phyloP scores from a whole-genome alignment of 2,329 filamentous ascomycete genomes.

The Calonectria hongkongensis region DNA sequence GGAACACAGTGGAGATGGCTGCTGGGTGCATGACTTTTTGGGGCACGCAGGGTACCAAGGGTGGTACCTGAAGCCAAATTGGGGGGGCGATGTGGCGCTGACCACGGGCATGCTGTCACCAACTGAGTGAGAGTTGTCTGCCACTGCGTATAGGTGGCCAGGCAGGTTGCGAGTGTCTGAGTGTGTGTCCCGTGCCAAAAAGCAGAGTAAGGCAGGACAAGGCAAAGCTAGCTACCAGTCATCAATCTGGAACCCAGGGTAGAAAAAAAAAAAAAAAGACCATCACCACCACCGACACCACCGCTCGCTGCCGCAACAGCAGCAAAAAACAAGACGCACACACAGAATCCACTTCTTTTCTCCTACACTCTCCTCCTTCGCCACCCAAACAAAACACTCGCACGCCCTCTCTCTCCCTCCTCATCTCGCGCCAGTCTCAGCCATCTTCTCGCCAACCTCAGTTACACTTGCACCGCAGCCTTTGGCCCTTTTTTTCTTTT shows the following conservation, averaged over 20 bases:
- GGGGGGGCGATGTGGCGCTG: slow-evolving; percentile 15
- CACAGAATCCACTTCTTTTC: slow-evolving; percentile 28
- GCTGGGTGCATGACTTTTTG: slow-evolving; percentile 20
- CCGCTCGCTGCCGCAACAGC: slow-evolving; percentile 7
- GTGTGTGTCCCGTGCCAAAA: slow-evolving; percentile 22
- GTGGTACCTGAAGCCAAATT: slow-evolving; percentile 15
- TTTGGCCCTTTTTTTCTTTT: background rate
- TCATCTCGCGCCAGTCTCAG: slow-evolving; percentile 10
- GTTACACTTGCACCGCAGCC: slow-evolving; percentile 25
- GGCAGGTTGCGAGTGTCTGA: background rate
- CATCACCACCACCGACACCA: slow-evolving; percentile 30
- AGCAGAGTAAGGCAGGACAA: background rate
- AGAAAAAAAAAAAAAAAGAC: slow-evolving; percentile 4
- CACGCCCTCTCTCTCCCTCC: slow-evolving; percentile 11
- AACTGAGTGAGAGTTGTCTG: no score
- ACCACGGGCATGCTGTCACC: background rate
- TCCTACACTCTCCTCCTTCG: slow-evolving; percentile 17
- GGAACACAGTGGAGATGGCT: slow-evolving; percentile 28
- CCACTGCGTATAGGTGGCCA: background rate
- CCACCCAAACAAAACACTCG: slow-evolving; percentile 23
- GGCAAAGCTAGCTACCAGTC: slow-evolving; percentile 15
- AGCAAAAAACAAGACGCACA: slow-evolving; percentile 18
- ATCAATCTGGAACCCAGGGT: slow-evolving; percentile 32
- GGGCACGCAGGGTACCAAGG: slow-evolving; percentile 17
- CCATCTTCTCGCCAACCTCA: slow-evolving; percentile 9